Base-by-base conservation (phyloP, 1,284 basidiomycete genomes). In the Apiotrichum gracile region DNA sequence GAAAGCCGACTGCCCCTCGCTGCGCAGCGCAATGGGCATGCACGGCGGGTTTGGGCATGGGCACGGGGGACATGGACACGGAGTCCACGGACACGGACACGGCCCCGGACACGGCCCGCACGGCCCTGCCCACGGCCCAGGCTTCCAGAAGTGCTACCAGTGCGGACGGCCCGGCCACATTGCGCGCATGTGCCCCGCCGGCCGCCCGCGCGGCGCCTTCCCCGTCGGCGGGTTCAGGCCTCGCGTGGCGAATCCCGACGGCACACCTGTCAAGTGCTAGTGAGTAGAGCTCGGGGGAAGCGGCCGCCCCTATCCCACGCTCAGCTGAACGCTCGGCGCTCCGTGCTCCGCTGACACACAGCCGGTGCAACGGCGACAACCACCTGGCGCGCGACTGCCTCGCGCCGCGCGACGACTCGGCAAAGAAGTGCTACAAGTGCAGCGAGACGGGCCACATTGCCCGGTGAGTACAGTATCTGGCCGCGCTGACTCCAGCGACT, bases 1-100 rank as follows among this genome's bases (percentile, higher is more conserved):
- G 57, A 81, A 82, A 68, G 85, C 87, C 43, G 90, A 92, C 71
- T 93, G 90, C 68, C 90, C 91, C 14, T 90, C 82, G 67, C 75
- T 89, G 68, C 83, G 88, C 67, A 76, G 62, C 51, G 44, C 57
- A 31, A 50, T 83, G 81, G 65, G 79, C 68, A 59, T 57, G 79
- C 56, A 43, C 21, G 51, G n/a, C n/a, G n/a, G n/a, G n/a, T n/a
- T n/a, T n/a, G n/a, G n/a, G n/a, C n/a, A n/a, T n/a, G n/a, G n/a
- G n/a, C n/a, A n/a, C n/a, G n/a, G n/a, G n/a, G n/a, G n/a, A n/a
- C n/a, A n/a, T n/a, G n/a, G n/a, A n/a, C n/a, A n/a, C n/a, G n/a
- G n/a, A n/a, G n/a, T n/a, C n/a, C n/a, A n/a, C n/a, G n/a, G n/a
- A n/a, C n/a, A n/a, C n/a, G n/a, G n/a, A n/a, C n/a, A n/a, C n/a